Base-by-base conservation (phyloP, 306 rosid genomes). In the Hippophae tibetana region DNA sequence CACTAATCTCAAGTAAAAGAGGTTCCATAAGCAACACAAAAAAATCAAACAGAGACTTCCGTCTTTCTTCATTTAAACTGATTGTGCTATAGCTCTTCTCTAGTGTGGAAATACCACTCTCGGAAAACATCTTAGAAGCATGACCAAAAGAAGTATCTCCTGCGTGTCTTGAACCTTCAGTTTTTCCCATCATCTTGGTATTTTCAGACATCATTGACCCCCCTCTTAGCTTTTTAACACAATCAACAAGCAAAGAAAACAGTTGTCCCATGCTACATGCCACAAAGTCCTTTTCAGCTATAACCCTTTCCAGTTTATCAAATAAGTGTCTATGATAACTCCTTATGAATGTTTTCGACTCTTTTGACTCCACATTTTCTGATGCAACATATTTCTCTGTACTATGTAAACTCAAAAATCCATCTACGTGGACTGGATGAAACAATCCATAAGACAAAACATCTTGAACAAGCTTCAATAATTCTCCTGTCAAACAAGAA, bases 271-370 rank as follows among this genome's bases (percentile, higher is more conserved):
- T 43, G 72, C 80, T 79, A 71, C 79, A 68, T 78, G 82, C 69
- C 69, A 87, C 93, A 67, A 59, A 65, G 59, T 65, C 73, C 51
- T 81, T 81, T 42, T 64, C 70, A 63, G 80, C 72, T 54, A 74
- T 73, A 70, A 78, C 63, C 63, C 57, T 78, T 65, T 76, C 80
- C 74, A 81, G 58, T 42, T 63, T 80, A 49, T 84, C 86, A 73
- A 92, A 92, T 56, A 87, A 68, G 81, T 92, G 93, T 72, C 86
- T 83, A 69, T 83, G 95, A 74, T 85, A 92, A 77, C 96, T 85
- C 77, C 72, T 70, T 53, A 83, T 74, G 51, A 54, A 68, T 52
- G 74, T 65, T 74, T 74, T 82, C 23, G 80, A 57, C 62, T 80
- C 82, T 46, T 68, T 63, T 54, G 77, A 69, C 58, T 58, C 66